These are phyloP conservation scores for Aspergillus conjunctus DNA, from an alignment of 495 filamentous ascomycete genomes.

Conservation along the genomic window DNA sequence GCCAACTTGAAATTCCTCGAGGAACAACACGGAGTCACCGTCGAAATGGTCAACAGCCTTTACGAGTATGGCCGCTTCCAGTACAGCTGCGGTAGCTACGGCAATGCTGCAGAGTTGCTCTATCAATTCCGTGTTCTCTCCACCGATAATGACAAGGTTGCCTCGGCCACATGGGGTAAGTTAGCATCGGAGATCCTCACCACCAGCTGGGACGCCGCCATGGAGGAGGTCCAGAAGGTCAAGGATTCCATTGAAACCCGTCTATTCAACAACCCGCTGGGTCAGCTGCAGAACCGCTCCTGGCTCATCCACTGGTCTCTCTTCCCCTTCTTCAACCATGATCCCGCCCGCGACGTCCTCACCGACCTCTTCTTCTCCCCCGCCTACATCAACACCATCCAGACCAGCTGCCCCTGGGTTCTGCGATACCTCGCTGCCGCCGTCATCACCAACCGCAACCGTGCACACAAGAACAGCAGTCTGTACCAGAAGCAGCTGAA, in stretches of 20 bases:
- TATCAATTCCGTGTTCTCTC: slow-evolving; percentile 97
- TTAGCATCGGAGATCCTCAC: slow-evolving; percentile 90
- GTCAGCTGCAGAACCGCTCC: slow-evolving; percentile 89
- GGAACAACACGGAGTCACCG: slow-evolving; percentile 88
- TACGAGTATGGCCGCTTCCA: slow-evolving; percentile 95
- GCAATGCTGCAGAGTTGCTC: slow-evolving; percentile 79
- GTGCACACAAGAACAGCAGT: slow-evolving; percentile 73
- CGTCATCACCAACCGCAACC: slow-evolving; percentile 91
- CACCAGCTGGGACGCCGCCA: slow-evolving; percentile 90
- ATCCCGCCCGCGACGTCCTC: slow-evolving; percentile 83
- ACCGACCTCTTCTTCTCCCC: slow-evolving; percentile 96
- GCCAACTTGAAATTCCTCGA: slow-evolving; percentile 96
- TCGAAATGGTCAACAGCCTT: slow-evolving; percentile 91
- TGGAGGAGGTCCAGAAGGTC: slow-evolving; percentile 92
- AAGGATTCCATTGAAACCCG: slow-evolving; percentile 90
- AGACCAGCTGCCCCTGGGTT: slow-evolving; percentile 96
- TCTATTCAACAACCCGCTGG: slow-evolving; percentile 92
- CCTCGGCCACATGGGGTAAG: slow-evolving; percentile 94
- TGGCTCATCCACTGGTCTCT: slow-evolving; percentile 98
- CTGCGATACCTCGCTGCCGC: slow-evolving; percentile 92
- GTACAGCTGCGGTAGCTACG: slow-evolving; percentile 94
- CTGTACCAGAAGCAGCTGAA: slow-evolving; percentile 97
- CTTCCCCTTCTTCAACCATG: slow-evolving; percentile 98
- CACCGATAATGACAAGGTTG: slow-evolving; percentile 95
- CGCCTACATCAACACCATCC: slow-evolving; percentile 97